Evolutionary conservation across 129 eudicot genomes (phyloP), one percentile per base, ranked within the genome.

Genomic region (Chrysanthemum seticuspe): DNA sequence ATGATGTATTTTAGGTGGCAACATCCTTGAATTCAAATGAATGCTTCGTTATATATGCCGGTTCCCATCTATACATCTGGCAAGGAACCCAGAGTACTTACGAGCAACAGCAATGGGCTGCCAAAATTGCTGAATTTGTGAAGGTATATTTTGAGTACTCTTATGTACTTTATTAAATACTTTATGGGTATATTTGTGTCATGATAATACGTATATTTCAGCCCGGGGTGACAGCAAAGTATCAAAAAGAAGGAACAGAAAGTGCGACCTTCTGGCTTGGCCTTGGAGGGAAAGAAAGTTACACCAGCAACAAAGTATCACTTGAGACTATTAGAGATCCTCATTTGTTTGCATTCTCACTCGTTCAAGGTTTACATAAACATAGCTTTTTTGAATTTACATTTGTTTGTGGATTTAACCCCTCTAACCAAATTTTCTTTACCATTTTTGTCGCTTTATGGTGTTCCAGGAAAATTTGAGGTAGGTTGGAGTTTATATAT

Each of bases 161-260:
- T n/a, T 56, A 71, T 29, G 16, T 40, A 40, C 34, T 40, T 56
- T 56, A 54, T 53, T 31, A 44, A 18, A 40, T 45, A 76, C 47
- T 12, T 68, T 49, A 34, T 58, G 52, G 6, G 64, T 27, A 63
- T 13, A 8, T 11, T 54, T 50, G 14, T n/a, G 3, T 13, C 19
- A 36, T 51, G 1, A 40, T 36, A 3, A 40, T 36, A 51, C 3
- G 9, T 34, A 64, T 50, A 54, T 53, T 74, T 79, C 81, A 93
- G 99, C 97, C 97, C 1, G 99, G 99, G 40, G 79, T 81, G 65
- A 50, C 83, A 65, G 77, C 86, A 51, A 95, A 95, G 72, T 86
- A 81, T 76, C 88, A 91, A 36, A 95, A 95, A 81, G 99, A 95
- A 85, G 99, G 99, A 83, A 88, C 99, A 6, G 99, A 95, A 83